Evolutionary conservation across 106 monocot genomes (phyloP), one percentile per base, ranked within the genome.

Genomic region (Allium cepa): DNA sequence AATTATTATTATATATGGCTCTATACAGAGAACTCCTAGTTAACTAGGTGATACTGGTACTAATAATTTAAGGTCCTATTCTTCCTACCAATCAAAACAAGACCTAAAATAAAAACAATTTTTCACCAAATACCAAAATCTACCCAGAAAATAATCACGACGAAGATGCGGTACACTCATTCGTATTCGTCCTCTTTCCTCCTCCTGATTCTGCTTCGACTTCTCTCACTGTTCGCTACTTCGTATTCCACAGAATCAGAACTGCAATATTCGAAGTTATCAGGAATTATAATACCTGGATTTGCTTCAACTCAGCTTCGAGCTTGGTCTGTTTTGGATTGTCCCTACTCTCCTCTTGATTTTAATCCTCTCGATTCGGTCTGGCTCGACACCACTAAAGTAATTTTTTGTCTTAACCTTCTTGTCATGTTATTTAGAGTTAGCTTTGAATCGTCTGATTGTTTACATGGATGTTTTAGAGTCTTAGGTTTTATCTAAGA

Each of bases 271-370:
- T 71, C 72, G 78, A 99, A 99, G 92, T 73, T 99, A 12, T 92
- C 97, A 27, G 97, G 92, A 60, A 85, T 99, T 56, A 99, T 99
- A 72, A 99, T 99, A 53, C 97, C 97, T 48, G 97, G 97, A 12
- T 99, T 90, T 73, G 97, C 97, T 11, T 99, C 97, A 59, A 99
- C 97, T 57, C 88, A 99, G 87, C 89, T 99, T 52, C 67, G 92
- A 75, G 97, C 97, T 9, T 99, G 97, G 97, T 99, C 97, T 17
- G 84, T 99, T 47, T 90, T 99, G 60, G 97, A 99, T 51, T 99
- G 92, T 75, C 92, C 92, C 7, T 92, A 81, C 73, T 92, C 97
- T 7, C 97, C 97, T 7, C 93, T 99, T 71, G 89, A 99, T 74
- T 99, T 99, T 82, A 92, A 99, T 50, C 97, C 97, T 13, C 92